Evolutionary conservation across 306 rosid genomes (phyloP).

Genomic region (Fragaria nilgerrensis): DNA sequence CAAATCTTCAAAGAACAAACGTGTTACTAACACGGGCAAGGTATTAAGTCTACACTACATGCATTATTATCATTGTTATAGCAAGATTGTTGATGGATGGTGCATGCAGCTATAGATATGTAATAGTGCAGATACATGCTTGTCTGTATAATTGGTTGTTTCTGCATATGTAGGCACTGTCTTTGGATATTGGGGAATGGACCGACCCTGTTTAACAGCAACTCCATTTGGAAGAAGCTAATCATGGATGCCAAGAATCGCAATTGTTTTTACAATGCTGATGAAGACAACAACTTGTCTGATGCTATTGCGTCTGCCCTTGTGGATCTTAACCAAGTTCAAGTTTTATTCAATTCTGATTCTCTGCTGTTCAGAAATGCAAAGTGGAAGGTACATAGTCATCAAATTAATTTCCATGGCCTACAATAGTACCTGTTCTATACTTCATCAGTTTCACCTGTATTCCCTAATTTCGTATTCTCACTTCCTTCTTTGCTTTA

Average conservation of each 20-base stretch:
- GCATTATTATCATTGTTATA: background rate
- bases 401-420: background rate
- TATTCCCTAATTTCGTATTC: background rate
- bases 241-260: conserved; percentile 37
- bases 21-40: conserved; percentile 60
- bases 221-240: conserved; percentile 34
- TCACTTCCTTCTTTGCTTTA: background rate
- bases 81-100: background rate
- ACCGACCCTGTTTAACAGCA: conserved; percentile 22
- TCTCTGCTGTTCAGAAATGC: background rate
- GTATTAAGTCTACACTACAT: conserved; percentile 2
- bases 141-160: background rate
- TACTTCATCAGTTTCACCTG: background rate
- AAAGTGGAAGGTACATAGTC: background rate
- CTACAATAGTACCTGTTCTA: background rate
- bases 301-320: conserved; percentile 21
- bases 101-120: background rate
- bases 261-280: conserved; percentile 28
- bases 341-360: no score
- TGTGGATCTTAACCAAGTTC: background rate
- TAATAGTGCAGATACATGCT: no score
- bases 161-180: conserved; percentile 25
- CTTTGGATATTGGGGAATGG: conserved; percentile 45
- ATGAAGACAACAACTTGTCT: conserved; percentile 26
- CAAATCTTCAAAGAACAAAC: conserved; percentile 47